Base-by-base conservation (phyloP, 2,329 filamentous ascomycete genomes). In the Herpotrichia juniperi region DNA sequence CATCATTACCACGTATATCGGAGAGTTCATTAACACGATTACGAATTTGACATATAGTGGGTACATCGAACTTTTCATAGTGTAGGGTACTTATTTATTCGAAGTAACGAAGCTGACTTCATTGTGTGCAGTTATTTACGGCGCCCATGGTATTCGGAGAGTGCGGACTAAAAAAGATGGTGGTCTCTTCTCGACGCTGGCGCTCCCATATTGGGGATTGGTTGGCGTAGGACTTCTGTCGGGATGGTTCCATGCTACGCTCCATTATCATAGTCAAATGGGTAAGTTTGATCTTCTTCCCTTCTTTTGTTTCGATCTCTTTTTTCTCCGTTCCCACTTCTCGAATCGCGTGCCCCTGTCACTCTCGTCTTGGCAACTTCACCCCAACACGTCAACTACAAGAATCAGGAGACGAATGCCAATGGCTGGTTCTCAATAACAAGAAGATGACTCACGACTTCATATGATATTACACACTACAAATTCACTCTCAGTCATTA, bases 11-110 rank as follows among this genome's bases (percentile, higher is more conserved):
- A 61, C 67, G 3, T 83, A 83, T 59, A 71, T 83, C 42, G 81
- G 78, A 26, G 81, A 84, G 56, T 80, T 83, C 53, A 68, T 83
- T 51, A 83, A 83, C 57, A 78, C 81, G 0, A 54, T 83, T 42
- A 81, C 79, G 3, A 84, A 82, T 56, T 46, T 81, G 1, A 74
- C 74, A 5, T 83, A 81, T 56, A 67, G 79, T 82, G 71, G 25
- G 66, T 45, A 22, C 17, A 19, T 35, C n/a, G 32, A 21, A 42
- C 19, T 16, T 30, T 43, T 44, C 16, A 35, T 17, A 44, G 2
- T 26, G 19, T 42, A 19, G 43, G 34, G 35, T 43, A 44, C 9
- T 44, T 45, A 3, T 11, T 28, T 4, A 22, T 11, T 24, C 2
- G 7, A 7, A 12, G 22, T 14, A n/a, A n/a, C n/a, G n/a, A n/a